Percentiles rank a stretch among this genome's conserved stretches.
These are phyloP conservation scores for Ophiostoma himal-ulmi DNA, from an alignment of 2,329 filamentous ascomycete species.

Conservation along the genomic window DNA sequence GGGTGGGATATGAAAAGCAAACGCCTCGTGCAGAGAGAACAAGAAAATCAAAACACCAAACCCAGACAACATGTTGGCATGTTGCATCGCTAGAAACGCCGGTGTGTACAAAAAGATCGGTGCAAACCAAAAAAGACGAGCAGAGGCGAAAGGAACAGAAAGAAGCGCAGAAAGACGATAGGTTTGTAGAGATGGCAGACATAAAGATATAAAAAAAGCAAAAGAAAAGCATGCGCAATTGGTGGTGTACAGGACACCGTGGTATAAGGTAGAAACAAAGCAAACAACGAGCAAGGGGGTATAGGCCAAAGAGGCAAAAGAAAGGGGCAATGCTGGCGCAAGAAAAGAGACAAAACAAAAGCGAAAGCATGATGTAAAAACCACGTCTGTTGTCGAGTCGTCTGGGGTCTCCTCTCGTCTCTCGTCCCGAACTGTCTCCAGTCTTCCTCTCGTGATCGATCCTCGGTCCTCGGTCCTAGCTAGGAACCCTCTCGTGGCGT, in stretches of 20 bases:
- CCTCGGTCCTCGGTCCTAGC: background rate
- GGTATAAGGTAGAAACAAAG: slow-evolving; percentile 15
- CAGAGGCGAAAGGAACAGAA: slow-evolving; percentile 17
- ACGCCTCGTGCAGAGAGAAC: slow-evolving; percentile 17
- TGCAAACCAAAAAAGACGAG: background rate
- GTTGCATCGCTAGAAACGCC: slow-evolving; percentile 19
- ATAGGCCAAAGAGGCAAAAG: slow-evolving; percentile 11
- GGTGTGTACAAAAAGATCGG: background rate
- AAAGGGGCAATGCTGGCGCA: slow-evolving; percentile 10
- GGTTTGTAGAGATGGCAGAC: background rate
- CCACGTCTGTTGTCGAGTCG: slow-evolving; percentile 17
- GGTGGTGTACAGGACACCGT: slow-evolving; percentile 13
- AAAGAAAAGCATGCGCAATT: background rate
- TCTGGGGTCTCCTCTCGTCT: slow-evolving; percentile 19
- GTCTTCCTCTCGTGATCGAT: slow-evolving; percentile 16
- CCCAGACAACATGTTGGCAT: background rate
- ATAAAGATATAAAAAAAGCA: background rate
- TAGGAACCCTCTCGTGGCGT: slow-evolving; percentile 7
- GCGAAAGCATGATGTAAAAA: slow-evolving; percentile 15
- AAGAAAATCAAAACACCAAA: background rate
- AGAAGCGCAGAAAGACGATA: background rate
- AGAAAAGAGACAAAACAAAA: background rate
- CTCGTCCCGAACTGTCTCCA: slow-evolving; percentile 14
- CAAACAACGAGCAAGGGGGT: slow-evolving; percentile 11
- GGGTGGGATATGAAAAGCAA: slow-evolving; percentile 14